These are phyloP conservation scores for Abrus pulchellus DNA, from an alignment of 306 rosid species.

Conservation along the genomic window DNA sequence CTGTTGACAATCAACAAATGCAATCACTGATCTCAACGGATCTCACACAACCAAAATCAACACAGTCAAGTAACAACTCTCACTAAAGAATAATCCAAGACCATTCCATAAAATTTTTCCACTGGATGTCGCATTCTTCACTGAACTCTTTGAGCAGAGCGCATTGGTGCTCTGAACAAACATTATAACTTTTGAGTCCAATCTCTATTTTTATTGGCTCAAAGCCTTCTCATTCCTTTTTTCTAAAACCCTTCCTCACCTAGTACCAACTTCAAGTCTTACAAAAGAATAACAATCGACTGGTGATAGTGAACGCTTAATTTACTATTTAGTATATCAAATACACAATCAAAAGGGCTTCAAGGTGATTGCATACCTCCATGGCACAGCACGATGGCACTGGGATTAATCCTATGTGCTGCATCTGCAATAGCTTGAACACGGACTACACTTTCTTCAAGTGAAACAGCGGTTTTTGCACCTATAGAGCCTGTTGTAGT, in stretches of 20 bases:
- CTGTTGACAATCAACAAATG: slow-evolving; percentile 12
- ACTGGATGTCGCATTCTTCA: neutral
- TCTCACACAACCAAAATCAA: slow-evolving; percentile 20
- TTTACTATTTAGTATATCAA: slow-evolving; percentile 28
- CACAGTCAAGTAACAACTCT: slow-evolving; percentile 12
- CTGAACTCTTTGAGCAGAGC: neutral
- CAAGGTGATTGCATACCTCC: slow-evolving; percentile 68
- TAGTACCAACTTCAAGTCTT: neutral
- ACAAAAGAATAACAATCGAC: slow-evolving; percentile 18
- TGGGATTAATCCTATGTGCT: slow-evolving; percentile 73
- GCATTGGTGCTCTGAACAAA: neutral
- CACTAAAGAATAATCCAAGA: neutral
- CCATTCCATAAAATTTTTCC: slow-evolving; percentile 1
- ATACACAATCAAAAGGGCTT: slow-evolving; percentile 16
- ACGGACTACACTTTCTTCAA: slow-evolving; percentile 79
- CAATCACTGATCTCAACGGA: slow-evolving; percentile 16
- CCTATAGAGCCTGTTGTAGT: slow-evolving; percentile 93
- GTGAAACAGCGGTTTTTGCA: slow-evolving; percentile 81
- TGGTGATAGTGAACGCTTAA: slow-evolving; percentile 27
- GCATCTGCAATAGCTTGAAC: slow-evolving; percentile 94
- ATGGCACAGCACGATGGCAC: slow-evolving; percentile 81
- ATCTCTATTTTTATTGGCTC: neutral
- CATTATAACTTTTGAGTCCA: neutral
- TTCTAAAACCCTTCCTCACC: slow-evolving; percentile 1
- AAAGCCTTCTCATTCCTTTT: slow-evolving; percentile 1